Conservation (phyloP, 2,329 filamentous ascomycete genomes). For the Lasiodiplodia sp. region DNA sequence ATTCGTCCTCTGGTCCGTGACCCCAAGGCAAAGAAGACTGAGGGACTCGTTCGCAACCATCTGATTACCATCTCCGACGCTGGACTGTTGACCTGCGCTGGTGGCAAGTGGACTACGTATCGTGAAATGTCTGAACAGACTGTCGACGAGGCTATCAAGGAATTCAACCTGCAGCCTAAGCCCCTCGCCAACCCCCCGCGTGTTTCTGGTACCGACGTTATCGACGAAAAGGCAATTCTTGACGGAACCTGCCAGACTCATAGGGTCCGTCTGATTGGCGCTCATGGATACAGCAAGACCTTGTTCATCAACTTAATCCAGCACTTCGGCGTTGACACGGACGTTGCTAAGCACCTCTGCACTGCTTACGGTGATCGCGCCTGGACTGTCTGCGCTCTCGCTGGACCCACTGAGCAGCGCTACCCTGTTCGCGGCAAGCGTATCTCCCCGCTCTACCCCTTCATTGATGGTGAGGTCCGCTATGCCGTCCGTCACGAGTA, state of each 20-base stretch:
- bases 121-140: conserved; percentile 92
- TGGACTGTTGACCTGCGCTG: conserved; percentile 83
- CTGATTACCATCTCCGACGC: conserved; percentile 80
- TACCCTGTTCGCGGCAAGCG: conserved; percentile 85
- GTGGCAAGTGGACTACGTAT: conserved; percentile 93
- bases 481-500: conserved; percentile 91
- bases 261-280: conserved; percentile 79
- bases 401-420: conserved; percentile 75
- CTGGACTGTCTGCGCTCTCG: conserved; percentile 87
- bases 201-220: conserved; percentile 72
- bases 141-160: conserved; percentile 78
- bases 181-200: conserved; percentile 67
- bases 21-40: conserved; percentile 83
- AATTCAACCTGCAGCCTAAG: conserved; percentile 68
- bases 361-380: conserved; percentile 90
- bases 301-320: conserved; percentile 96
- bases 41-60: conserved; percentile 88
- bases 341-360: conserved; percentile 87
- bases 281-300: conserved; percentile 87
- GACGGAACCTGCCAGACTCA: conserved; percentile 85
- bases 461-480: conserved; percentile 88
- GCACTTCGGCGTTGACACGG: conserved; percentile 89
- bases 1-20: conserved; percentile 87
- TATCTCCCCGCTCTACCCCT: conserved; percentile 83
- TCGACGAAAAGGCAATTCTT: conserved; percentile 74